A percentile compares a stretch with the other conserved stretches of the same genome.
Evolutionary conservation across 306 rosid genomes (phyloP).

Genomic region (Notholithocarpus densiflorus): DNA sequence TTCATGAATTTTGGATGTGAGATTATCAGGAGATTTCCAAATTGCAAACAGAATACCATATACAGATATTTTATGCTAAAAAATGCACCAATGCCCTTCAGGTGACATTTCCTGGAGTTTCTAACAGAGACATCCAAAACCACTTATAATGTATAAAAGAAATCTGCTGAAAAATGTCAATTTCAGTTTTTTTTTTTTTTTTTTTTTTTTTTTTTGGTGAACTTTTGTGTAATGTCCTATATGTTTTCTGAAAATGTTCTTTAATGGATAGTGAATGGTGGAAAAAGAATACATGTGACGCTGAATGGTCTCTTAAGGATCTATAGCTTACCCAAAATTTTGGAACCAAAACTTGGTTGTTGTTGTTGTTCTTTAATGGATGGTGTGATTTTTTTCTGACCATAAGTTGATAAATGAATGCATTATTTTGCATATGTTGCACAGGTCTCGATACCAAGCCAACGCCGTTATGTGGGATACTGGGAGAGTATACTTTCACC

Average conservation of each 20-base stretch:
- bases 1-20: not conserved
- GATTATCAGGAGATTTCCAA: not conserved
- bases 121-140: too few species aligned
- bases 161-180: not conserved
- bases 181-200: not conserved
- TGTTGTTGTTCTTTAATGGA: not conserved
- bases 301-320: too few species aligned
- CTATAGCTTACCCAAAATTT: too few species aligned
- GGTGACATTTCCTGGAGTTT: too few species aligned
- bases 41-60: not conserved
- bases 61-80: not conserved
- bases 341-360: too few species aligned
- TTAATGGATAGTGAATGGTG: not conserved
- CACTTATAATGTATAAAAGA: too few species aligned
- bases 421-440: conserved; percentile 14
- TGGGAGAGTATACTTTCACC: conserved; percentile 58
- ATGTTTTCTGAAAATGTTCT: not conserved
- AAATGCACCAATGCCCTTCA: not conserved
- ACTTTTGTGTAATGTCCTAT: not conserved
- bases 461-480: conserved; percentile 77
- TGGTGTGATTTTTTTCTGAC: not conserved
- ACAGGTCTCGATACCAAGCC: conserved; percentile 99
- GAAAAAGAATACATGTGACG: too few species aligned
- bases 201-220: not conserved
- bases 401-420: not conserved